Evolutionary conservation across 1,284 basidiomycete genomes (phyloP), one percentile per base, ranked within the genome.

Genomic region (Wolfiporia cocos): DNA sequence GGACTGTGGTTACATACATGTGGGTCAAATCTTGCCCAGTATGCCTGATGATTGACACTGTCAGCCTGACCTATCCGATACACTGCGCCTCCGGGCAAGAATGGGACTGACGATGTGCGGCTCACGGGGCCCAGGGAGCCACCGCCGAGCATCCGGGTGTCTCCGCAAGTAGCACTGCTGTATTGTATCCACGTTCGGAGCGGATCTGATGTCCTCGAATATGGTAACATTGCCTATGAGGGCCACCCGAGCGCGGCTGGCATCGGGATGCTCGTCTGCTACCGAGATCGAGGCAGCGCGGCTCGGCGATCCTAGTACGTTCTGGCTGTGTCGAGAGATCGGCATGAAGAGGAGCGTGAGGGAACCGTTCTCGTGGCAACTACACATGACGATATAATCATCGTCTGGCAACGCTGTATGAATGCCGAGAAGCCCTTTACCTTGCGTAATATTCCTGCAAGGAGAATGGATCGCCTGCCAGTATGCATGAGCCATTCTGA

Each of bases 321-420:
- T 84, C 50, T 67, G 66, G 46, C 70, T 73, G 48, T 78, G 75
- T 22, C 71, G 70, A 15, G 78, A 79, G 52, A 82, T 80, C 12
- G 81, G 81, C 50, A 84, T 65, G 49, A 81, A 70, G 32, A 82
- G 64, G 37, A 83, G 69, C 0, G 76, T 71, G 38, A 84, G 64
- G 4, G 76, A 78, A n/a, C 78, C 76, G 50, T 79, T 74, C 10
- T 63, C 47, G 54, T 74, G 67, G 56, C 79, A 83, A 45, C 78
- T 80, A 54, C 28, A 19, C 17, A 10, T 12, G 22, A n/a, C 7
- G 31, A n/a, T 22, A 17, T 11, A 17, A 14, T 23, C 19, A 23
- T 17, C 14, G 33, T 21, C n/a, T 26, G 22, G 10, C 29, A 26
- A 10, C 10, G 3, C 5, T 26, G 20, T 35, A 18, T 26, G 21